A percentile compares a stretch with the other conserved stretches of the same genome.
Evolutionary conservation across 495 filamentous ascomycete species (phyloP).

Genomic region (Penicillium antarcticum): DNA sequence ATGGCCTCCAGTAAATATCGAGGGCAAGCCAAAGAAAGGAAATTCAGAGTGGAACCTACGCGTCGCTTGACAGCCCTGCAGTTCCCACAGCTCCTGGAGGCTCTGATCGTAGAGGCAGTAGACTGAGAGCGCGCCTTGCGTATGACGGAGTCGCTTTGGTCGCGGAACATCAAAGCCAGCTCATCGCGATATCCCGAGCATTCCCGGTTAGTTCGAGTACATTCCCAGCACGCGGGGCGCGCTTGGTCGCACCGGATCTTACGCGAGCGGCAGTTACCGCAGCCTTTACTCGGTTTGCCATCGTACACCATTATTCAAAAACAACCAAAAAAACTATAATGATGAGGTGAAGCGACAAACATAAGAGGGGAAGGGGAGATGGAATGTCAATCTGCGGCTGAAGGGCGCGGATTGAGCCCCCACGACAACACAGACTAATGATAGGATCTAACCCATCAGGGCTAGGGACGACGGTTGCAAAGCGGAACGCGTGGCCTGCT

Average conservation of each 20-base stretch:
- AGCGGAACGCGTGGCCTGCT: no score
- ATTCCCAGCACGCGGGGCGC: constrained; percentile 26
- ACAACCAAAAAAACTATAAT: no score
- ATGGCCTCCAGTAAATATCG: constrained; percentile 7
- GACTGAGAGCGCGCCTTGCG: constrained; percentile 3
- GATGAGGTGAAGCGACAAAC: no score
- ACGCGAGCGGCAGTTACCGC: constrained; percentile 4
- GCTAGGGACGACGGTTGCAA: no score
- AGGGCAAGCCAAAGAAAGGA: not conserved
- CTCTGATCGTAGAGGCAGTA: not conserved
- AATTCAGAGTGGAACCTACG: not conserved
- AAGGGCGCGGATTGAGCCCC: no score
- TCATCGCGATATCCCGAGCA: constrained; percentile 29
- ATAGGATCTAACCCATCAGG: no score
- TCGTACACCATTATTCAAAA: not conserved
- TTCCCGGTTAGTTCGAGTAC: constrained; percentile 19
- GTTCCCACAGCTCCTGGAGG: constrained; percentile 9
- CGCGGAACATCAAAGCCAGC: constrained; percentile 8
- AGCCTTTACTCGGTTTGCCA: constrained; percentile 10
- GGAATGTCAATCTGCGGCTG: no score
- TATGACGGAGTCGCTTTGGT: constrained; percentile 14
- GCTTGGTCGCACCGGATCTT: constrained; percentile 23
- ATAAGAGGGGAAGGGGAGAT: no score
- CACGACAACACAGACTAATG: no score
- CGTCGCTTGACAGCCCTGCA: constrained; percentile 8